phyloP scores from a whole-genome alignment of 2,329 filamentous ascomycete species.

The Colletotrichum sp. region DNA sequence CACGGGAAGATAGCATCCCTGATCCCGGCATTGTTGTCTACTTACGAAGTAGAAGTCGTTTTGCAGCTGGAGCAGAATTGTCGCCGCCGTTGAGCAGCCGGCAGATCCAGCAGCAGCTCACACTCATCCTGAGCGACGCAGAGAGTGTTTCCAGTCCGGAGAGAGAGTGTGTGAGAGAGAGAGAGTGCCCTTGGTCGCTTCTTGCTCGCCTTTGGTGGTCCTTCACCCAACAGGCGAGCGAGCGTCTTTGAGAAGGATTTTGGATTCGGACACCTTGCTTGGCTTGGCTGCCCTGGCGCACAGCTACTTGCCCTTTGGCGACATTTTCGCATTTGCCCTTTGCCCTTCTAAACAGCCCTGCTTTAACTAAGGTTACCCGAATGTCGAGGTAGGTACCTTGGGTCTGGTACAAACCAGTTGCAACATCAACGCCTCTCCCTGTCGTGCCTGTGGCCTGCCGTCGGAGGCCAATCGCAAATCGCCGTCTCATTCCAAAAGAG shows the following conservation, averaged over 20 bases:
- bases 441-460: slow-evolving; percentile 20
- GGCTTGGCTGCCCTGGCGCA: not conserved
- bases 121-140: not conserved
- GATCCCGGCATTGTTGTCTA: not conserved
- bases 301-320: not conserved
- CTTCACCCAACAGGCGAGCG: not conserved
- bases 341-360: not conserved
- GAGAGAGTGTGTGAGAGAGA: not conserved
- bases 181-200: not conserved
- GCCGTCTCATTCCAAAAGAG: slow-evolving; percentile 13
- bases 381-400: not conserved
- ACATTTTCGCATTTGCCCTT: not conserved
- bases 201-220: not conserved
- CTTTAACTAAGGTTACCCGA: not conserved
- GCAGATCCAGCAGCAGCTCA: not conserved
- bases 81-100: not conserved
- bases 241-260: not conserved
- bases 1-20: slow-evolving; percentile 1
- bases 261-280: not conserved
- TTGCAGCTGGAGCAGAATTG: not conserved
- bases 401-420: not conserved
- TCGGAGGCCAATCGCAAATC: slow-evolving; percentile 11
- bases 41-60: not conserved
- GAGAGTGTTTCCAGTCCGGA: not conserved
- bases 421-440: slow-evolving; percentile 19